phyloP scores from a whole-genome alignment of 345 rosid species.

The Eucalyptus curtisii region DNA sequence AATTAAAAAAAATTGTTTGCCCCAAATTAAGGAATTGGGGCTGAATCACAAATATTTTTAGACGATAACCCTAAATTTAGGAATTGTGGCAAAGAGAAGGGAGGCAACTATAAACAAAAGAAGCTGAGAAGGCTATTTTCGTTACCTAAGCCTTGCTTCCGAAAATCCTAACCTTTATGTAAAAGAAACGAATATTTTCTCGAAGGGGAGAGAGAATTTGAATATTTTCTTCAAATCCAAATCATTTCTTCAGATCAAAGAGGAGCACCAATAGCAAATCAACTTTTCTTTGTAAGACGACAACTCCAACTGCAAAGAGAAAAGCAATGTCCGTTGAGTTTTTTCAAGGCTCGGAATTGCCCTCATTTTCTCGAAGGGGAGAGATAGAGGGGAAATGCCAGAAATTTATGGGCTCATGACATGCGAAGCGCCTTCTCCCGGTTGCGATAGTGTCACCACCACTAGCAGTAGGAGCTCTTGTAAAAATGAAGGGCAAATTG shows the following conservation, averaged over 20 bases:
- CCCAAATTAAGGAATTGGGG: not conserved
- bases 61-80: not conserved
- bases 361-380: slow-evolving; percentile 8
- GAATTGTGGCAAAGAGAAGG: not conserved
- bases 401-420: not conserved
- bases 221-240: not conserved
- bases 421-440: not conserved
- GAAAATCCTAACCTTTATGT: not conserved
- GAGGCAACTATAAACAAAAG: not conserved
- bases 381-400: not conserved
- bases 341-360: not conserved
- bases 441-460: not conserved
- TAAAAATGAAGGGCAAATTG: not conserved
- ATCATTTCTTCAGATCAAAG: not conserved
- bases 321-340: not conserved
- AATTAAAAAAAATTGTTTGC: not conserved
- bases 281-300: not conserved
- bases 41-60: not conserved
- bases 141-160: not conserved
- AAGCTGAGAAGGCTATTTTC: not conserved
- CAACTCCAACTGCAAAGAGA: not conserved
- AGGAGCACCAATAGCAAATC: not conserved
- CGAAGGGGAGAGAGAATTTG: not conserved
- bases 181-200: not conserved
- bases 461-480: not conserved